Base-by-base conservation (phyloP, 2,329 filamentous ascomycete species). In the Scedosporium aurantiacum region DNA sequence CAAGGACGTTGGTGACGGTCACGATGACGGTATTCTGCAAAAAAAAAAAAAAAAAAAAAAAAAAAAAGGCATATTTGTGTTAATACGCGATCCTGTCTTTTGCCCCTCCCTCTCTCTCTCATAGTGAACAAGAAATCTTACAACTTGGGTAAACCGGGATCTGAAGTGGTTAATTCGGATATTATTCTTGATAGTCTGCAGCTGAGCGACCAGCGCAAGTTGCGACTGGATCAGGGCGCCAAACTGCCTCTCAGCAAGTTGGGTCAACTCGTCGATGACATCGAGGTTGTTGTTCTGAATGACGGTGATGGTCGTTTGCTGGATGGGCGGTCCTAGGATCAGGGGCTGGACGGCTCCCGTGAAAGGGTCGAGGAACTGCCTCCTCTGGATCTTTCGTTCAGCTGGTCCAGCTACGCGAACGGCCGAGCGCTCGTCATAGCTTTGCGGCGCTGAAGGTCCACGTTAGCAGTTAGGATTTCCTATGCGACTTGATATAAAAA, bases 111-210 rank as follows among this genome's bases (percentile, higher is more conserved):
- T 27, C 16, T n/a, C 10, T 37, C 12, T 12, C 8, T 14, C 7
- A 8, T 5, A 55, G 25, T 2, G 50, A 55, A 21, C 14, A 14
- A 25, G 28, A 8, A 68, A 23, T 54, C 72, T 66, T 64, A 74
- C 72, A 4, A 73, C 73, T 66, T 73, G 69, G 7, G 66, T 63
- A 61, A 74, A 75, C 18, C 70, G 69, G 7, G 70, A 66, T 64
- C 69, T 69, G 66, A 76, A 74, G 63, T 72, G 71, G 65, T 76
- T 76, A 54, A 75, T 61, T 8, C 74, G 71, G 63, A 75, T 75
- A 64, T 75, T 76, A 63, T 76, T 72, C 70, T 76, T 75, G 67
- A 76, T 72, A 23, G 69, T 70, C 63, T 75, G 70, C 47, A 75
- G 67, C 63, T 74, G 71, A 6, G 70, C 70, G 43, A 71, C 65